Evolutionary conservation across 768 basidiomycete species (phyloP).

Genomic region (Jaapia argillacea): DNA sequence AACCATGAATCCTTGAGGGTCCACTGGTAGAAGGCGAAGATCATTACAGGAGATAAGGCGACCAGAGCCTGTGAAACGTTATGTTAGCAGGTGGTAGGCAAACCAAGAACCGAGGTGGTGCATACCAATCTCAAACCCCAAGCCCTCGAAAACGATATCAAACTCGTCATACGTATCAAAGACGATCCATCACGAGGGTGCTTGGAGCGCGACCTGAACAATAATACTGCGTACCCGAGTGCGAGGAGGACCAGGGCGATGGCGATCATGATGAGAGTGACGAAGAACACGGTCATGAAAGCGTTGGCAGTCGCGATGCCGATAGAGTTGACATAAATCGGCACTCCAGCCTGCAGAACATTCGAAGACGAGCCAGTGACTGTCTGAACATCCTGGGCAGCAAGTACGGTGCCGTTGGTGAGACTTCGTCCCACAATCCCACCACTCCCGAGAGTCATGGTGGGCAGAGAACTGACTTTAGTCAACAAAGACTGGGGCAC

Average conservation of each 20-base stretch:
- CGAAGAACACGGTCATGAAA: conserved; percentile 83
- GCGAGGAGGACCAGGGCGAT: conserved; percentile 42
- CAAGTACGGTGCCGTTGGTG: not conserved
- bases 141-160: conserved; percentile 40
- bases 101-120: conserved; percentile 7
- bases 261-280: conserved; percentile 56
- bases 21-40: conserved; percentile 88
- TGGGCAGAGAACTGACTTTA: conserved; percentile 10
- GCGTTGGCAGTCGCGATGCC: conserved; percentile 80
- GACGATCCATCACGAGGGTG: too few species aligned
- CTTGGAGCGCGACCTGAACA: conserved; percentile 17
- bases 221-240: conserved; percentile 34
- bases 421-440: conserved; percentile 1
- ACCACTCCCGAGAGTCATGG: conserved; percentile 7
- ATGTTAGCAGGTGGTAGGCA: not conserved
- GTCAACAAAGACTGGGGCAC: conserved; percentile 4
- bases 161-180: too few species aligned
- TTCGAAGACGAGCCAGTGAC: conserved; percentile 56
- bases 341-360: conserved; percentile 69
- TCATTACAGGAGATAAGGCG: conserved; percentile 54
- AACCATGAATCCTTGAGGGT: conserved; percentile 85
- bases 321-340: conserved; percentile 69
- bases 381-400: conserved; percentile 39
- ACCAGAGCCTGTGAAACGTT: conserved; percentile 42
- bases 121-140: conserved; percentile 65